Evolutionary conservation across 2,329 filamentous ascomycete species (phyloP), one percentile per base, ranked within the genome.

Genomic region (Aureobasidium sp.): DNA sequence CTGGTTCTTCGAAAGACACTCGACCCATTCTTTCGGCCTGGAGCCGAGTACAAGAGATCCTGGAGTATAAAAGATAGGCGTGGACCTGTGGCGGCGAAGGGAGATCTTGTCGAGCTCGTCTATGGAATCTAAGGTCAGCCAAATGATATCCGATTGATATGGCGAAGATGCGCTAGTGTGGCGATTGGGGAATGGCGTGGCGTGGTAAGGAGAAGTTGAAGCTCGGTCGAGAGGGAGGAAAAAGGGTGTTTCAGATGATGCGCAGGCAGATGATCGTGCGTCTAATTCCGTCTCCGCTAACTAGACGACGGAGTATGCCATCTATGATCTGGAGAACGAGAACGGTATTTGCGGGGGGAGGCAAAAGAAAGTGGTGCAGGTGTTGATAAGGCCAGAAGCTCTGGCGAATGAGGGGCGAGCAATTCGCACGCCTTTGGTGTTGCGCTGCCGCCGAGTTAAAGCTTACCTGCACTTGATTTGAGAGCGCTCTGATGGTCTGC

Each of bases 1-100:
- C 77, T 74, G 80, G 74, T 70, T 80, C 76, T 73, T 75, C 72
- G 73, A 81, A 80, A 66, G 78, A 78, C 71, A 81, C 79, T 74
- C 75, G 75, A 77, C 78, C 79, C 79, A 81, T 81, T 74, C 77
- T 80, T 78, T 78, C 78, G 79, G 79, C 79, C 68, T 73, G 69
- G 73, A 76, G 78, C 79, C 78, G 78, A 79, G 55, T 63, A 57
- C 60, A 29, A 51, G 27, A 50, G 46, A 51, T 37, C 32, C 20
- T 43, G 34, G 26, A 24, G 47, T 39, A 47, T 26, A 26, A 52
- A 55, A 29, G 29, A 37, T 29, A 36, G 43, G 46, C 46, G 48
- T 2, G 39, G 43, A 62, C 43, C 26, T 57, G 44, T 46, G 17
- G 46, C 24, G 57, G 34, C 36, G 46, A 43, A 20, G 34, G 26